Evolutionary conservation across 2,329 filamentous ascomycete genomes (phyloP), one percentile per base, ranked within the genome.

Genomic region (Metarhizium humberi): DNA sequence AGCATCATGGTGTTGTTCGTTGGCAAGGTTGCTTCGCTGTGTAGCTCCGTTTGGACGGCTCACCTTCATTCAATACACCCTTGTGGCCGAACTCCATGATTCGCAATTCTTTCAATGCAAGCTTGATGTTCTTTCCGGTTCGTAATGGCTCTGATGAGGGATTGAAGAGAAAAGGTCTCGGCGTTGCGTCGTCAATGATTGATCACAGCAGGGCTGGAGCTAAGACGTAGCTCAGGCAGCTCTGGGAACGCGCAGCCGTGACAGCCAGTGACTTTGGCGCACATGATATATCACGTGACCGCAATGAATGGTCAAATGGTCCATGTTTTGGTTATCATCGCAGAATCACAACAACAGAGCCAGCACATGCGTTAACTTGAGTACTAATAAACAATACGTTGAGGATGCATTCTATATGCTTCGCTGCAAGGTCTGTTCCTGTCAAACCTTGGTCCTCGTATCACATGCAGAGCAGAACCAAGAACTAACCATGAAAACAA

Each of bases 41-140:
- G 45, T 20, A 50, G 32, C 32, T 42, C 38, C 47, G 29, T 34
- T 34, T 16, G 45, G 3, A 14, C 18, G 4, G 45, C 68, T 62
- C 71, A 85, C 84, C 84, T 77, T 86, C 82, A 63, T 80, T 85
- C 64, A 87, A 69, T 64, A 77, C 76, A 67, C 84, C 84, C 63
- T 79, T 78, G 59, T 72, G 80, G 57, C 81, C 80, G 64, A 84
- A 86, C 69, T 86, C 82, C 83, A 86, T 86, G 52, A 56, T 67
- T 51, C 49, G 29, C 13, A 25, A 29, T 25, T n/a, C 13, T 18
- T 40, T 13, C 16, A 20, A 20, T 25, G 14, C 13, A 14, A 38
- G 13, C 20, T 0, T 52, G n/a, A 10, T 34, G 43, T 48, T 6
- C 10, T 14, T 29, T 30, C 45, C 45, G 8, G 25, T 20, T 48